Evolutionary conservation across 495 filamentous ascomycete species (phyloP).

Genomic region (Parathielavia hyrcaniae): DNA sequence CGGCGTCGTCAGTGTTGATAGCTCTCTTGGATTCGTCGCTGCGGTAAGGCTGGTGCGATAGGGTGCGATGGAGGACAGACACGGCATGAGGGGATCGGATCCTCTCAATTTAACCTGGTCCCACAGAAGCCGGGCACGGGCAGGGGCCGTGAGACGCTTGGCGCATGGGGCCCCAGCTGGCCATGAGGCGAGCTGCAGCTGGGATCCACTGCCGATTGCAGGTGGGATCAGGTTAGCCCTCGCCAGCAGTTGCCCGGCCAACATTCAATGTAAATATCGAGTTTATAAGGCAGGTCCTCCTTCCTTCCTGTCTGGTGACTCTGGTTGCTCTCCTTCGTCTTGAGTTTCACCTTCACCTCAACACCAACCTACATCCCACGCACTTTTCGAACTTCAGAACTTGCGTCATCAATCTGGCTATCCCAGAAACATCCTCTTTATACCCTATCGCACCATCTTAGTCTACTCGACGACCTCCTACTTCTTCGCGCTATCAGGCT

Average conservation of each 20-base stretch:
- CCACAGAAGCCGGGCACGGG: background rate
- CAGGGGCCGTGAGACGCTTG: constrained; percentile 6
- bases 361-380: background rate
- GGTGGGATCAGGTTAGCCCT: background rate
- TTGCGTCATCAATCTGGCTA: background rate
- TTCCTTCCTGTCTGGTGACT: background rate
- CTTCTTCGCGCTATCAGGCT: background rate
- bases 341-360: background rate
- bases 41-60: no score
- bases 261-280: constrained; percentile 6
- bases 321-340: background rate
- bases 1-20: no score
- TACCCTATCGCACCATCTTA: background rate
- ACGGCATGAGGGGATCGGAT: background rate
- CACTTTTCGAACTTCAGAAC: no score
- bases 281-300: background rate
- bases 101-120: background rate
- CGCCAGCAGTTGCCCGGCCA: background rate
- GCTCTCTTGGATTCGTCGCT: no score
- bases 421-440: background rate
- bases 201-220: background rate
- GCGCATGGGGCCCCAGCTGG: background rate
- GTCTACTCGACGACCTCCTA: background rate
- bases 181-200: background rate
- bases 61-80: no score